These are phyloP conservation scores for Ophiostoma piceae DNA, from an alignment of 2,329 filamentous ascomycete genomes.

Conservation along the genomic window DNA sequence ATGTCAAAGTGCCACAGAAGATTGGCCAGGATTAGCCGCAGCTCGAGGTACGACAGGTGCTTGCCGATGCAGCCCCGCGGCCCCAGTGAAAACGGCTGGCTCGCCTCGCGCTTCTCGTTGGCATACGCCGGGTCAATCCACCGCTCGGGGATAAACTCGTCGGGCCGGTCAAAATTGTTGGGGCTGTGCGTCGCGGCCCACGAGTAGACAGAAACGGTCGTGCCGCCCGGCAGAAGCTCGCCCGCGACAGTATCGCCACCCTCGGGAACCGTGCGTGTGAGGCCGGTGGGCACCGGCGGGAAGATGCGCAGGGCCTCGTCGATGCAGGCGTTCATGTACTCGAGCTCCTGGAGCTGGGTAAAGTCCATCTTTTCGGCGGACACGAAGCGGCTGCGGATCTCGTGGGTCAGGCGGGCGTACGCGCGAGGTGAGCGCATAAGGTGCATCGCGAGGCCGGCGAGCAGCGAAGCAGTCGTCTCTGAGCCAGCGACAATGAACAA, in stretches of 20 bases:
- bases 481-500: not conserved
- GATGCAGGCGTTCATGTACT: constrained; percentile 33
- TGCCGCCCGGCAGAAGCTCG: constrained; percentile 26
- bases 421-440: not conserved
- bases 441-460: not conserved
- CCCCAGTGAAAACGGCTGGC: not conserved
- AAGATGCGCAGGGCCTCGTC: constrained; percentile 32
- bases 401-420: constrained; percentile 12
- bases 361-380: constrained; percentile 27
- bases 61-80: not conserved
- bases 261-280: constrained; percentile 28
- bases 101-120: constrained; percentile 35
- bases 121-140: constrained; percentile 36
- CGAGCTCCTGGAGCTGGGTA: constrained; percentile 27
- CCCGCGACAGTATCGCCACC: constrained; percentile 29
- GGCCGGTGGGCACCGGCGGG: constrained; percentile 26
- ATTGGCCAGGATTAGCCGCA: not conserved
- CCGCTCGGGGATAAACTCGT: constrained; percentile 35
- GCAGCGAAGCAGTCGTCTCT: not conserved
- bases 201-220: constrained; percentile 35
- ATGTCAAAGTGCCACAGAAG: constrained; percentile 6
- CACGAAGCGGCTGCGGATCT: constrained; percentile 27
- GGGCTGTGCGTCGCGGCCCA: constrained; percentile 24
- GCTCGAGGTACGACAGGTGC: not conserved
- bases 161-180: constrained; percentile 24